phyloP scores from a whole-genome alignment of 495 filamentous ascomycete genomes.

The Tuber borchii region DNA sequence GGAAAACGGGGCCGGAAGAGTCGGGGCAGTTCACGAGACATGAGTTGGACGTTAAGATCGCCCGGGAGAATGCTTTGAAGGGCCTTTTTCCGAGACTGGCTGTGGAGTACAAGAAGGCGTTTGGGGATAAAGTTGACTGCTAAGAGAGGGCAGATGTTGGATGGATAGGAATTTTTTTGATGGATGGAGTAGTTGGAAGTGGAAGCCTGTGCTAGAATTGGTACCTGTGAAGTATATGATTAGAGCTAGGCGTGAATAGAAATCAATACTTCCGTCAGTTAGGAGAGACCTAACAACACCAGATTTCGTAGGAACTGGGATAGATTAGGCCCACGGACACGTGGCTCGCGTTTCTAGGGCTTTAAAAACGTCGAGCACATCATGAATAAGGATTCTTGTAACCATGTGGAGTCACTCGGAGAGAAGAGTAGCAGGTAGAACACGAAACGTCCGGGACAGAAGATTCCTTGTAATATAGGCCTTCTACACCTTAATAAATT shows the following conservation, averaged over 20 bases:
- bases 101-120: background rate
- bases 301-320: background rate
- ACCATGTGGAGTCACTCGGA: background rate
- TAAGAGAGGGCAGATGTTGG: background rate
- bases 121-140: background rate
- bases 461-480: background rate
- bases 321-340: background rate
- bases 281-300: background rate
- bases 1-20: background rate
- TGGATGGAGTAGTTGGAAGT: background rate
- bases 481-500: background rate
- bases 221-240: background rate
- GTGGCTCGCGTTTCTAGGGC: background rate
- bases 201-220: background rate
- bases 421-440: background rate
- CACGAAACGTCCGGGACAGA: background rate
- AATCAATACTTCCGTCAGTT: background rate
- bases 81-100: background rate
- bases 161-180: background rate
- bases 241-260: background rate
- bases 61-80: background rate
- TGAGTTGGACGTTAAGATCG: background rate
- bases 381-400: background rate
- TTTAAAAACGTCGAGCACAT: background rate
- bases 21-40: background rate